phyloP scores from a whole-genome alignment of 768 basidiomycete genomes.

The Pisolithus tinctorius region DNA sequence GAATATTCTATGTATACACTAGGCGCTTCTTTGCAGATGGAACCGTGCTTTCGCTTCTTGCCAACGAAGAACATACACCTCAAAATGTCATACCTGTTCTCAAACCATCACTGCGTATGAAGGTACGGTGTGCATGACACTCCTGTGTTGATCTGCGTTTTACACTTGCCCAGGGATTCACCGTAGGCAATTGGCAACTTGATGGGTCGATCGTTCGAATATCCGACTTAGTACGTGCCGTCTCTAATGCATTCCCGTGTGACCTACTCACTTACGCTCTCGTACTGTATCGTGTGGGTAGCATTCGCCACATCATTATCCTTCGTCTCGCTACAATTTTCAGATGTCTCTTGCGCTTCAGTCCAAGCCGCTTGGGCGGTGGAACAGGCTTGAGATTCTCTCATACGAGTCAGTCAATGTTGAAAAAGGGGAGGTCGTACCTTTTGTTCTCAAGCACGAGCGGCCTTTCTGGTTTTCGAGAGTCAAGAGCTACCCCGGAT shows the following conservation, averaged over 20 bases:
- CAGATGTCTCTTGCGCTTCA: conserved; percentile 64
- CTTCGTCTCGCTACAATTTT: conserved; percentile 52
- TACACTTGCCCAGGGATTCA: conserved; percentile 48
- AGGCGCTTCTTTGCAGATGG: conserved; percentile 88
- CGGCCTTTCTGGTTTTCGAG: conserved; percentile 94
- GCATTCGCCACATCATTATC: conserved; percentile 4
- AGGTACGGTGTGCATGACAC: conserved; percentile 35
- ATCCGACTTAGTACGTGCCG: conserved; percentile 52
- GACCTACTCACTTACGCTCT: conserved; percentile 6
- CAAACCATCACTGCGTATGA: conserved; percentile 71
- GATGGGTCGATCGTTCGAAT: conserved; percentile 53
- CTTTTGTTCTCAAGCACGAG: conserved; percentile 73
- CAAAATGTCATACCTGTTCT: conserved; percentile 69
- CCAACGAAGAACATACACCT: conserved; percentile 71
- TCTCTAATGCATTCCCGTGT: conserved; percentile 1
- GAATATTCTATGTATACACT: conserved; percentile 1
- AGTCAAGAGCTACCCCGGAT: conserved; percentile 57
- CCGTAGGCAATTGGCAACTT: conserved; percentile 69
- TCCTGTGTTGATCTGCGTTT: background rate
- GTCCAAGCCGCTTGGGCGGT: conserved; percentile 71
- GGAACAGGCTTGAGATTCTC: conserved; percentile 37
- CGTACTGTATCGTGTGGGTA: background rate
- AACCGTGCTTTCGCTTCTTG: conserved; percentile 75
- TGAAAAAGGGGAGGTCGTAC: conserved; percentile 25
- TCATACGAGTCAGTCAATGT: background rate